Evolutionary conservation across 2,329 filamentous ascomycete genomes (phyloP).

Genomic region (Knufia petricola): DNA sequence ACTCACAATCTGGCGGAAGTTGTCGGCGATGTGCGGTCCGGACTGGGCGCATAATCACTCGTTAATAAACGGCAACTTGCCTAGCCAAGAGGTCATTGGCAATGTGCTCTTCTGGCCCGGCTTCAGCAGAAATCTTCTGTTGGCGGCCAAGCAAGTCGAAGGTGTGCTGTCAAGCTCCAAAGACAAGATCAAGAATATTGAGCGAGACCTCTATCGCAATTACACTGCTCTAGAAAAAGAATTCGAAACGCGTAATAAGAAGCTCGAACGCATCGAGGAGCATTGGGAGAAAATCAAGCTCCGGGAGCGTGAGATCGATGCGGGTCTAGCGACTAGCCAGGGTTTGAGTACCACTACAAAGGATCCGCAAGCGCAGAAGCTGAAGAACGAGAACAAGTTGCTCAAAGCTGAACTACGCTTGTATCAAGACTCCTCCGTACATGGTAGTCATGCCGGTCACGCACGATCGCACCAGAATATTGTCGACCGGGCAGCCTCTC

Average conservation of each 20-base stretch:
- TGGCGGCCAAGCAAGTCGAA: slow-evolving; percentile 81
- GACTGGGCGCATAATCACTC: slow-evolving; percentile 90
- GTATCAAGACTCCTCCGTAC: slow-evolving; percentile 38
- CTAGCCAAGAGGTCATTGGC: slow-evolving; percentile 74
- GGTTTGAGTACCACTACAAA: slow-evolving; percentile 14
- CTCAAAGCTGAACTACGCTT: slow-evolving; percentile 57
- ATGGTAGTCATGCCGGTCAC: slow-evolving; percentile 18
- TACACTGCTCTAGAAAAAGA: slow-evolving; percentile 78
- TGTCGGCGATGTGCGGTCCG: slow-evolving; percentile 74
- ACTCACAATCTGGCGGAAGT: slow-evolving; percentile 77
- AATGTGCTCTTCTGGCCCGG: slow-evolving; percentile 66
- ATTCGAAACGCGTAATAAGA: slow-evolving; percentile 69
- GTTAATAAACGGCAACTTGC: slow-evolving; percentile 77
- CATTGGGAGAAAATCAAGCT: slow-evolving; percentile 55
- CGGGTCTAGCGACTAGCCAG: slow-evolving; percentile 10
- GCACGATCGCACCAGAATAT: slow-evolving; percentile 12
- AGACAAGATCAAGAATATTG: slow-evolving; percentile 69
- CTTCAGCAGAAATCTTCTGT: slow-evolving; percentile 81
- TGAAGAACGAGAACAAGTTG: slow-evolving; percentile 51
- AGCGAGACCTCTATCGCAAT: slow-evolving; percentile 81
- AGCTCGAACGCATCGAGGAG: slow-evolving; percentile 76
- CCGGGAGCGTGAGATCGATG: slow-evolving; percentile 20
- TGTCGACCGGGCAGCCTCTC: slow-evolving; percentile 14
- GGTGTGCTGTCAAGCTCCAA: slow-evolving; percentile 68
- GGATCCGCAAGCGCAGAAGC: slow-evolving; percentile 47